These are phyloP conservation scores for Ceratobasidium sp. DNA, from an alignment of 1,284 basidiomycete genomes.

Conservation along the genomic window DNA sequence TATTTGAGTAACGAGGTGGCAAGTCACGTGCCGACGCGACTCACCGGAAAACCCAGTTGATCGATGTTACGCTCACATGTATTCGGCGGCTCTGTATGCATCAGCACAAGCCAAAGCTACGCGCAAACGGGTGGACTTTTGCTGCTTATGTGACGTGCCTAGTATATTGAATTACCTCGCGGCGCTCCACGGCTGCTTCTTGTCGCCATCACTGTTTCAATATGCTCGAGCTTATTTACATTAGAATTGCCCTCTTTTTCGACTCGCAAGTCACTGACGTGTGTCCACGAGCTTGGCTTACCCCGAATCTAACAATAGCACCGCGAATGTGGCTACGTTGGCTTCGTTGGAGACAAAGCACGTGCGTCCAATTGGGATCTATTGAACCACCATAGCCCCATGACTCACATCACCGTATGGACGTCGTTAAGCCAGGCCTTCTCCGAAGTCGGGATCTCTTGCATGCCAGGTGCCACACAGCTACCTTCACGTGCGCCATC, in stretches of 20 bases:
- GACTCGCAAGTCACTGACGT: background rate
- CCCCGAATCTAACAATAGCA: constrained; percentile 1
- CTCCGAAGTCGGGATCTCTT: constrained; percentile 9
- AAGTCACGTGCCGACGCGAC: background rate
- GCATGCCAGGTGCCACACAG: background rate
- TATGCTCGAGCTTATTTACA: background rate
- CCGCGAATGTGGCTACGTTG: background rate
- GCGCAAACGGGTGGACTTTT: too few relatives aligned
- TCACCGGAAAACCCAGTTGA: too few relatives aligned
- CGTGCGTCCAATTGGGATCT: background rate
- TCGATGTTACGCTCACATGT: too few relatives aligned
- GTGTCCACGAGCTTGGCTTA: background rate
- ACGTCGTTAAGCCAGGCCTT: constrained; percentile 3
- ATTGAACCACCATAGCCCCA: background rate
- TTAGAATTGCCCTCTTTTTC: background rate
- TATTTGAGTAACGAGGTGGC: background rate
- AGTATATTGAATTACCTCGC: too few relatives aligned
- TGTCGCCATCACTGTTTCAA: background rate
- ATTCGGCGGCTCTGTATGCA: too few relatives aligned
- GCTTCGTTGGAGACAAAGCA: constrained; percentile 14
- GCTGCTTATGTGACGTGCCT: too few relatives aligned
- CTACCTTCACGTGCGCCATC: background rate
- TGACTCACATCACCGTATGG: background rate
- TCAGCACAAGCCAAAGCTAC: too few relatives aligned
- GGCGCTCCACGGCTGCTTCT: background rate